Percentiles rank a stretch among this genome's conserved stretches.
phyloP scores from a whole-genome alignment of 192 early-diverging fungal genomes.

The Coemansia sp. region DNA sequence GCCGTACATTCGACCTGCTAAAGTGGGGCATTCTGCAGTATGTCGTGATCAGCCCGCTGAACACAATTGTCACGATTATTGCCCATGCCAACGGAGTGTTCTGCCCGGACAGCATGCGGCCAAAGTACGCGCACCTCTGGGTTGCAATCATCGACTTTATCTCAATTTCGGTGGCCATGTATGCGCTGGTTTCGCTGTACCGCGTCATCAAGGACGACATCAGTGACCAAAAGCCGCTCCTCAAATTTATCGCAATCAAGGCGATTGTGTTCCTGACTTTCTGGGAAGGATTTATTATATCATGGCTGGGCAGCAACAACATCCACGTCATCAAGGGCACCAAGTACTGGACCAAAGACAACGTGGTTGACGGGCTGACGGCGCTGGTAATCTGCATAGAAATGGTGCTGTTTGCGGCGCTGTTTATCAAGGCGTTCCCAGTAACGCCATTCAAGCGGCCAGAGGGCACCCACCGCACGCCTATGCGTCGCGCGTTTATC shows the following conservation, averaged over 20 bases:
- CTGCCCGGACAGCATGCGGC: constrained; percentile 61
- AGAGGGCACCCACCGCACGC: constrained; percentile 32
- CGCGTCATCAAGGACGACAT: constrained; percentile 60
- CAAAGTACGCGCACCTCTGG: constrained; percentile 66
- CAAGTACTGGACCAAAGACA: constrained; percentile 56
- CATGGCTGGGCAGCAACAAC: constrained; percentile 54
- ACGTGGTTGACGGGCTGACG: constrained; percentile 54
- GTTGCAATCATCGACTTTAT: constrained; percentile 61
- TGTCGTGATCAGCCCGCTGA: constrained; percentile 58
- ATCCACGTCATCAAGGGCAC: constrained; percentile 52
- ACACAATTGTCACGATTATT: constrained; percentile 62
- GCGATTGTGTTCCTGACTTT: constrained; percentile 63
- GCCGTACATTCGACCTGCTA: constrained; percentile 57
- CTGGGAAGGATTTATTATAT: constrained; percentile 60
- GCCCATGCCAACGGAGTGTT: constrained; percentile 59
- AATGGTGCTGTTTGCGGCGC: constrained; percentile 55
- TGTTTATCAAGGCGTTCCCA: constrained; percentile 56
- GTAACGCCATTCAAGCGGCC: constrained; percentile 29
- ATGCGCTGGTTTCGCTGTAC: constrained; percentile 63
- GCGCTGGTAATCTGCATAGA: constrained; percentile 58
- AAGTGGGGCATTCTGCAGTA: constrained; percentile 73
- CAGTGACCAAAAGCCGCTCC: constrained; percentile 51
- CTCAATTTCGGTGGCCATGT: constrained; percentile 65
- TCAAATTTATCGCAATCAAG: constrained; percentile 52
- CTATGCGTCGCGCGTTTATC: constrained; percentile 47